A percentile compares a stretch with the other conserved stretches of the same genome.
Evolutionary conservation across 169 alveolate species (phyloP).

Genomic region (Neospora caninum): DNA sequence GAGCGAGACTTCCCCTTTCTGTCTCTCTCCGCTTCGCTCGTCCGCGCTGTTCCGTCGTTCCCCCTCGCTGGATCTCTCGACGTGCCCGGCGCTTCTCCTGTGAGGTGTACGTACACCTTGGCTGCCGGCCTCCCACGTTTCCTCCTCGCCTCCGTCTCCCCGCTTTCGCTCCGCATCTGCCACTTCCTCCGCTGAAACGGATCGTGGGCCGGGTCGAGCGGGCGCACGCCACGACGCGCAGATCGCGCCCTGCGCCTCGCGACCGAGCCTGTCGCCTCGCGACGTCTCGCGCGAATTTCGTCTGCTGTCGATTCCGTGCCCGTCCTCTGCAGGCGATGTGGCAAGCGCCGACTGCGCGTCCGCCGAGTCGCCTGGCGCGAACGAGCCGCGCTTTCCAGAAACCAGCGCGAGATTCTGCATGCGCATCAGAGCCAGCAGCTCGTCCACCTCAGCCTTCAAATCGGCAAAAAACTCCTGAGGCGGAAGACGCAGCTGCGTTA

Average conservation of each 20-base stretch:
- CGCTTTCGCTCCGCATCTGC: not conserved
- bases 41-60: not conserved
- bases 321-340: not conserved
- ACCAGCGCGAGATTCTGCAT: not conserved
- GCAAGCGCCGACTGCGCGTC: not conserved
- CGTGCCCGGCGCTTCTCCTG: not conserved
- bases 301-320: not conserved
- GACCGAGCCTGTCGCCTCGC: not conserved
- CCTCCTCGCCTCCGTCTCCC: not conserved
- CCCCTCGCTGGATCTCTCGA: not conserved
- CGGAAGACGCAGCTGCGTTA: not conserved
- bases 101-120: not conserved
- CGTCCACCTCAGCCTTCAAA: slow-evolving; percentile 38
- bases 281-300: not conserved
- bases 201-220: not conserved
- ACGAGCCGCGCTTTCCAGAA: not conserved
- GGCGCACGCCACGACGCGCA: not conserved
- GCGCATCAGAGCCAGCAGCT: slow-evolving; percentile 8
- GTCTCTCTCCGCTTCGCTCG: not conserved
- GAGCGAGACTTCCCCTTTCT: not conserved
- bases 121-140: not conserved
- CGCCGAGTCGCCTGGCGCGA: not conserved
- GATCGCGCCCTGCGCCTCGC: not conserved
- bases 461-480: slow-evolving; percentile 26
- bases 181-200: not conserved